Evolutionary conservation across 2,329 filamentous ascomycete genomes (phyloP).

Genomic region (Aurifilum marmelostoma): DNA sequence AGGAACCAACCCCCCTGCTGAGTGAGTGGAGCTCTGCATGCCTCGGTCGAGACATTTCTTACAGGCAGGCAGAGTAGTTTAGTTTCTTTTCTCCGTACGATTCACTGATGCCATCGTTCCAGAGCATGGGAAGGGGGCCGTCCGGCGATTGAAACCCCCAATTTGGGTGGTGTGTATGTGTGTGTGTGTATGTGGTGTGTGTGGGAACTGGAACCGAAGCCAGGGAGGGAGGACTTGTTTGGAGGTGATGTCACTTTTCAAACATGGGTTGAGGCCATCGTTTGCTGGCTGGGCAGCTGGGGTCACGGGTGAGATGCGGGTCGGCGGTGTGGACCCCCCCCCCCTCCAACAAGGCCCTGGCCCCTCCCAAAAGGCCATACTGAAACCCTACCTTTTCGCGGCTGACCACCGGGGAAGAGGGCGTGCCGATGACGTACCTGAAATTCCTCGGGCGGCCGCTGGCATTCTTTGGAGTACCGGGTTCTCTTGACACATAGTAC

Average conservation of each 20-base stretch:
- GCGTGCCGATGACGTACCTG: background rate
- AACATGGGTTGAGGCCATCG: background rate
- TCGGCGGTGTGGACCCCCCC: background rate
- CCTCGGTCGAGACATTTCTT: background rate
- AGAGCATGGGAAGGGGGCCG: background rate
- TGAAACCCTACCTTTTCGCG: background rate
- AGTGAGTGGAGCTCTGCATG: background rate
- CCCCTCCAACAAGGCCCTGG: background rate
- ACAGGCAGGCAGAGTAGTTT: background rate
- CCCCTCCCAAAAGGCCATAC: background rate
- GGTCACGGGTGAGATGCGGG: background rate
- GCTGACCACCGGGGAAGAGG: background rate
- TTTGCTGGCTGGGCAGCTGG: background rate
- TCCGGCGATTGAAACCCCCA: no score
- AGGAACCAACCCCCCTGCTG: background rate
- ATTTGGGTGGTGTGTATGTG: no score
- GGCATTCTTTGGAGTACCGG: background rate
- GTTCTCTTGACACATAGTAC: background rate
- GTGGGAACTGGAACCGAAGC: background rate
- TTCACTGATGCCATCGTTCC: background rate
- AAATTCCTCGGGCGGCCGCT: slow-evolving; percentile 4
- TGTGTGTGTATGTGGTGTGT: background rate
- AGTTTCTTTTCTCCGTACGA: background rate
- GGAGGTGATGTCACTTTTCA: slow-evolving; percentile 1
- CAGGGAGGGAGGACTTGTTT: background rate